phyloP scores from a whole-genome alignment of 305 asterid genomes.

The Fraxinus nigra region DNA sequence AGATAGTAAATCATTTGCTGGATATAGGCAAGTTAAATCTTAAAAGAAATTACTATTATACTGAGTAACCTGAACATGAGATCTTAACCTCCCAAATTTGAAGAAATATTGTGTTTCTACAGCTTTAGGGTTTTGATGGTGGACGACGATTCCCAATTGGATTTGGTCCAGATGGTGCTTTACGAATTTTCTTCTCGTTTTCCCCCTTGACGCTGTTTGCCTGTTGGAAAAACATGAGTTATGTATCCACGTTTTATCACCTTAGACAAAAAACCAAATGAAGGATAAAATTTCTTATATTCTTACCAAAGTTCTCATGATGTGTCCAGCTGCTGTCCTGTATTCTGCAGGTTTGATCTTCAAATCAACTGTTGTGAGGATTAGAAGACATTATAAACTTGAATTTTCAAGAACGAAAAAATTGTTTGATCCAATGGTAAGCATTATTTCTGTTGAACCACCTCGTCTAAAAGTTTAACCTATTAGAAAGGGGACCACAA shows the following conservation, averaged over 20 bases:
- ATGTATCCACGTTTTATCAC: not conserved
- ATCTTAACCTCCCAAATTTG: conserved; percentile 17
- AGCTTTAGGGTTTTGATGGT: conserved; percentile 30
- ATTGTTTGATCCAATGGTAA: not conserved
- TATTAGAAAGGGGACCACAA: not conserved
- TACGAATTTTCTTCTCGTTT: conserved; percentile 20
- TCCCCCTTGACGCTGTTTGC: conserved; percentile 2
- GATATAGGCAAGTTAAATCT: not conserved
- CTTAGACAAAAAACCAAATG: not conserved
- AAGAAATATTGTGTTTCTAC: not conserved
- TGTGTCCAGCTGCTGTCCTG: conserved; percentile 24
- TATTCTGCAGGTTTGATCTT: conserved; percentile 23
- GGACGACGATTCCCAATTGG: conserved; percentile 41
- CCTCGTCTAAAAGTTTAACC: not conserved
- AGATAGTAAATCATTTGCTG: not conserved
- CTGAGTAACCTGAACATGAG: not conserved
- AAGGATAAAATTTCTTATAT: not conserved
- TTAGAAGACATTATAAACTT: conserved; percentile 4
- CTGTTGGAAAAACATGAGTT: conserved; percentile 21
- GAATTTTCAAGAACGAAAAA: not conserved
- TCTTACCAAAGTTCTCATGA: conserved; percentile 25
- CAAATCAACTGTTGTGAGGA: conserved; percentile 23
- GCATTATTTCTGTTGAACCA: not conserved
- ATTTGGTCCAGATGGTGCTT: conserved; percentile 43
- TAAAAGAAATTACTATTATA: not conserved